Base-by-base conservation (phyloP, 768 basidiomycete species). In the Nidula microcarpa region DNA sequence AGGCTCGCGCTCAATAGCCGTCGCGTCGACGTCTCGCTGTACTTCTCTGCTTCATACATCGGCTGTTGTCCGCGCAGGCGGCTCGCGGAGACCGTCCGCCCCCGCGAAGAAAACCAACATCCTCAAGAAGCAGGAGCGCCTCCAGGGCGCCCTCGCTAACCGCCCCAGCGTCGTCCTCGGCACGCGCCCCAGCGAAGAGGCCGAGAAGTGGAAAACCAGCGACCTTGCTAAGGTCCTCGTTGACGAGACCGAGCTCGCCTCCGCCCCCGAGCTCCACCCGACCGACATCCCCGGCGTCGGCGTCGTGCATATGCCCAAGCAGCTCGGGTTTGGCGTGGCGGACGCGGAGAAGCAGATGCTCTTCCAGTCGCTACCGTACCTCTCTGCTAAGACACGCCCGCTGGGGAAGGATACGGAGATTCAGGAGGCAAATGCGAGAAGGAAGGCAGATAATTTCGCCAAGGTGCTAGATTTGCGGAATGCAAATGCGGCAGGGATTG, bases 401-500 rank as follows among this genome's bases (percentile, higher is more conserved):
- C 47, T 17, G 53, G 58, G 51, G 58, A 60, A 13, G 45, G 53
- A 37, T 57, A 60, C 11, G 2, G 39, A 52, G 30, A 46, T 10
- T 48, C 68, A 64, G 23, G 63, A 66, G 53, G 57, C 62, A 44
- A 62, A 60, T 39, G 77, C 82, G 59, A 47, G 74, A 33, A 54
- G 55, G 52, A 86, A 85, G 62, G 74, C 78, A 5, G 78, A 72
- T 55, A 64, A 69, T 61, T 77, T 97, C 53, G 85, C 87, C 43
- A 78, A 79, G 58, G 69, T 93, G 33, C 70, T 94, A 17, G 94
- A 97, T 71, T 69, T 98, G 60, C 75, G 87, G 57, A 98, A 98
- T 63, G 89, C 96, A 14, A 91, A 89, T 59, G 89, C 92, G 32
- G 75, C 71, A 33, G 93, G 92, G n/a, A 85, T 98, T 56, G 83